Evolutionary conservation across 768 basidiomycete genomes (phyloP).

Genomic region (Rhodotorula babjevae): DNA sequence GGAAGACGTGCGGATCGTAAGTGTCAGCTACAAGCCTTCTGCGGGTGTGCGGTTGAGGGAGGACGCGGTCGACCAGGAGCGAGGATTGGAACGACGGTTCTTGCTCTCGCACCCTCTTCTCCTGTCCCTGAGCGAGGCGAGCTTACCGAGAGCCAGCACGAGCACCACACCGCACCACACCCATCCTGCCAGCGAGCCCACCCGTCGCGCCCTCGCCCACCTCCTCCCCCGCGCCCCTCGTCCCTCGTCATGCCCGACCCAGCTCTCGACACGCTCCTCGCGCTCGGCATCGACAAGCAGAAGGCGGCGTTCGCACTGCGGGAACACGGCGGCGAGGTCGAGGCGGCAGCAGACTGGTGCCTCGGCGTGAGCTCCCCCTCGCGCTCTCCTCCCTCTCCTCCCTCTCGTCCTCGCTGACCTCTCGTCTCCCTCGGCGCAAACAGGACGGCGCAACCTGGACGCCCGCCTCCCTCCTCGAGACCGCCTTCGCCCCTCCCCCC

Average conservation of each 20-base stretch:
- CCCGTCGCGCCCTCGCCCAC: neutral
- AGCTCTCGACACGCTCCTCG: slow-evolving; percentile 2
- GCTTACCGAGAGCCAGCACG: neutral
- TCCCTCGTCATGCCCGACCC: neutral
- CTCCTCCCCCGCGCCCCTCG: no score
- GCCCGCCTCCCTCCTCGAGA: slow-evolving; percentile 9
- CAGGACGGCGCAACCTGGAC: slow-evolving; percentile 35
- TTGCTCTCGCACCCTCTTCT: neutral
- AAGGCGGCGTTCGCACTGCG: slow-evolving; percentile 18
- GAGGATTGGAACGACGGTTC: neutral
- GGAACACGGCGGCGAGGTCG: slow-evolving; percentile 22
- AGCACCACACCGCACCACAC: neutral
- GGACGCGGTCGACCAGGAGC: no score
- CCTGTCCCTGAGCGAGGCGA: neutral
- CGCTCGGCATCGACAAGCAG: slow-evolving; percentile 15
- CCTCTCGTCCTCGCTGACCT: neutral
- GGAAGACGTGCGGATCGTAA: slow-evolving; percentile 1
- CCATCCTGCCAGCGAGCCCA: neutral
- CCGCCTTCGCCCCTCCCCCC: neutral
- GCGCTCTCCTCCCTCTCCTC: neutral
- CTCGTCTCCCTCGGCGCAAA: no score
- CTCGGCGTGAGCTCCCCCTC: slow-evolving; percentile 8
- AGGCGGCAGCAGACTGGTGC: slow-evolving; percentile 32
- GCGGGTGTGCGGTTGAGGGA: no score
- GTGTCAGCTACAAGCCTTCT: neutral